Evolutionary conservation across 495 filamentous ascomycete species (phyloP), one percentile per base, ranked within the genome.

Genomic region (Aspergillus nanangensis): DNA sequence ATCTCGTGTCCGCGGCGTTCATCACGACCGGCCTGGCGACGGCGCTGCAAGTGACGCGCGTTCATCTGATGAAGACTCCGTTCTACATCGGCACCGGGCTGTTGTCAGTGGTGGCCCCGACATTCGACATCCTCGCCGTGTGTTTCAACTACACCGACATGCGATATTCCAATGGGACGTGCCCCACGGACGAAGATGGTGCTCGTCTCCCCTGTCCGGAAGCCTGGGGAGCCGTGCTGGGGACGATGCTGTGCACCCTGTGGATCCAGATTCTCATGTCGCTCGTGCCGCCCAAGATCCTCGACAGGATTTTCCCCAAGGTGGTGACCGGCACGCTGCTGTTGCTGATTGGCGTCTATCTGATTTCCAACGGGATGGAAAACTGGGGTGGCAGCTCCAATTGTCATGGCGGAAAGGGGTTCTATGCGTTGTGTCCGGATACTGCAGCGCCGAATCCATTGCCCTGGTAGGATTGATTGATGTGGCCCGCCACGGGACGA

Each of bases 71-170:
- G 31, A 77, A 75, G 40, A 90, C 87, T 3, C 83, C 84, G 34
- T 89, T 91, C 59, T 90, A 82, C 52, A 68, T 94, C 51, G 88
- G 88, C 20, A 93, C 88, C 0, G 88, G 88, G 3, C 67, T 92
- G 20, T 83, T 93, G 41, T 88, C 84, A 0, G 88, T 93, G 22
- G 85, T 92, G 8, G 87, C 87, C 10, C 88, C 89, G 5, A 87
- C 82, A 1, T 93, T 93, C 60, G 76, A 87, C 37, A 83, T 89
- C 39, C 87, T 94, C 46, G 83, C 87, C 3, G 81, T 92, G 31
- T 85, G 86, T 3, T 77, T 78, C 15, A 87, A 86, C 31, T 86
- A 80, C 10, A 76, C 91, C 15, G 48, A 65, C 7, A 85, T 90
- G 61, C 90, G 91, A 75, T 92, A 93, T 61, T 68, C 65, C 15